phyloP scores from a whole-genome alignment of 2,329 filamentous ascomycete species.

The Arthroderma uncinatum region DNA sequence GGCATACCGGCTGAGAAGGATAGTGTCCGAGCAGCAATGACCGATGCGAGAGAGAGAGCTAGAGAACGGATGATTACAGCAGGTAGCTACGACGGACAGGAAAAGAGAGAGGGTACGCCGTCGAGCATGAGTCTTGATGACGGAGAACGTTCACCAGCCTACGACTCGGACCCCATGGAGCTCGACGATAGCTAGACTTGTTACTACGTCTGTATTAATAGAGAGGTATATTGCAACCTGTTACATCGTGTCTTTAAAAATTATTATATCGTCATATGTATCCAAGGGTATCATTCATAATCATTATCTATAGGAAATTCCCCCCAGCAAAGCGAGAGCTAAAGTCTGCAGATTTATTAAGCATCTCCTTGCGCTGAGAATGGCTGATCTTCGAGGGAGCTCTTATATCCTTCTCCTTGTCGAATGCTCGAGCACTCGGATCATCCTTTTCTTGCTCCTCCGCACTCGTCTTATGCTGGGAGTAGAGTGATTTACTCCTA shows the following conservation, averaged over 20 bases:
- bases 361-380: conserved; percentile 63
- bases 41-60: conserved; percentile 62
- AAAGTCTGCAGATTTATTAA: conserved; percentile 64
- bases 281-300: not conserved
- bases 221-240: not conserved
- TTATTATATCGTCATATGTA: not conserved
- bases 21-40: conserved; percentile 66
- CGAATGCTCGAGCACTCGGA: conserved; percentile 78
- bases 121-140: not conserved
- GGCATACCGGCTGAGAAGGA: conserved; percentile 64
- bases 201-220: not conserved
- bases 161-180: conserved; percentile 23
- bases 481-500: conserved; percentile 14
- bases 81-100: conserved; percentile 20
- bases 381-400: conserved; percentile 59
- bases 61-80: conserved; percentile 42
- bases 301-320: conserved; percentile 36
- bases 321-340: conserved; percentile 70
- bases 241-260: too few species aligned
- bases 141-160: not conserved
- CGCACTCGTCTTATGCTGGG: conserved; percentile 12
- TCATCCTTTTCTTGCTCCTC: conserved; percentile 62
- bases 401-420: conserved; percentile 88
- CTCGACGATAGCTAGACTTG: conserved; percentile 16
- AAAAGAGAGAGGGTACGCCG: conserved; percentile 8